A percentile compares a stretch with the other conserved stretches of the same genome.
phyloP scores from a whole-genome alignment of 1,139 yeast genomes.

The Debaryomycetaceae sp. region DNA sequence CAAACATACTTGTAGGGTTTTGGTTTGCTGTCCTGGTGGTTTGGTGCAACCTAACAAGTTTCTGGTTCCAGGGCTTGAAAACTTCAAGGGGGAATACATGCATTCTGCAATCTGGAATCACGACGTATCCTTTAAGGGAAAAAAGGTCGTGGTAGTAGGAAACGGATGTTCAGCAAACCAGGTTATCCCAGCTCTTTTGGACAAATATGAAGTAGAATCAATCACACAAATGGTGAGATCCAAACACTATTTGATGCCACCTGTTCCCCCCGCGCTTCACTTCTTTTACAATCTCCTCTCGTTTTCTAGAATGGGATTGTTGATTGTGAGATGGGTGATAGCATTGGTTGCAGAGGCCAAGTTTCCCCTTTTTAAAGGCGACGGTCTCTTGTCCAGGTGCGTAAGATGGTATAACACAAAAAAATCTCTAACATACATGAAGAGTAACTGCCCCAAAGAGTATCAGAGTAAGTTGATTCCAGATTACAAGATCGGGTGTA shows the following conservation, averaged over 20 bases:
- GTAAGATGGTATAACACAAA: constrained; percentile 23
- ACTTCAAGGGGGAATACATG: constrained; percentile 43
- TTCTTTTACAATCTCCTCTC: constrained; percentile 22
- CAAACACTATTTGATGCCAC: constrained; percentile 40
- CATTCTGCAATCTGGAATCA: constrained; percentile 51
- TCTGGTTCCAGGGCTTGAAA: constrained; percentile 33
- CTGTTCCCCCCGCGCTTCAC: constrained; percentile 24
- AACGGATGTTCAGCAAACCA: constrained; percentile 48
- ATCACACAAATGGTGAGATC: constrained; percentile 36
- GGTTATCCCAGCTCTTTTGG: constrained; percentile 32
- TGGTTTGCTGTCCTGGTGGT: constrained; percentile 36
- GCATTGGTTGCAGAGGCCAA: constrained; percentile 30
- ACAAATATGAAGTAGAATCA: constrained; percentile 21
- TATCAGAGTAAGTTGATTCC: constrained; percentile 34
- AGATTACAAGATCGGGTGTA: constrained; percentile 41
- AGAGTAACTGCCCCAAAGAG: constrained; percentile 28
- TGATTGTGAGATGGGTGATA: constrained; percentile 26
- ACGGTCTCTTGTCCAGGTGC: constrained; percentile 22
- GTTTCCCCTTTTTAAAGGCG: constrained; percentile 35
- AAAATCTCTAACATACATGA: constrained; percentile 26
- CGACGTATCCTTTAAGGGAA: constrained; percentile 30
- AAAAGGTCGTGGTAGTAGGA: constrained; percentile 37
- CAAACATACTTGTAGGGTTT: constrained; percentile 26
- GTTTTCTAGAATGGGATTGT: constrained; percentile 23
- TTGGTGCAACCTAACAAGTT: constrained; percentile 34